Conservation (phyloP, 495 filamentous ascomycete species). For the Paragyromitra xinjiangensis region DNA sequence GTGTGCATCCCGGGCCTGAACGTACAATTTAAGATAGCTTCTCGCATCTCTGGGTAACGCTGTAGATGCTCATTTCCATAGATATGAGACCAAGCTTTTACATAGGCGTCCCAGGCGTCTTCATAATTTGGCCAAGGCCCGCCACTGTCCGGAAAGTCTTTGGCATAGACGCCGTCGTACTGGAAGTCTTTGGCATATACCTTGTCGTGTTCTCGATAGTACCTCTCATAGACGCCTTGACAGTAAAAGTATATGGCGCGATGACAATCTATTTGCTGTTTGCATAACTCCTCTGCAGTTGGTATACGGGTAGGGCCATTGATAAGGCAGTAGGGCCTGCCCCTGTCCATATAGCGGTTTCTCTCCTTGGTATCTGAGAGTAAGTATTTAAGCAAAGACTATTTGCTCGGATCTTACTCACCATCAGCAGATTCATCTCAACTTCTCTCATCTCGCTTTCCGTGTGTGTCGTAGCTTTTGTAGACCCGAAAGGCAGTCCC, state of each 20-base stretch:
- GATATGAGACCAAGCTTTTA: slow-evolving; percentile 17
- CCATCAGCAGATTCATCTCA: background rate
- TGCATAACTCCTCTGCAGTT: background rate
- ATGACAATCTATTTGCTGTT: slow-evolving; percentile 17
- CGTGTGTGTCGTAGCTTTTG: background rate
- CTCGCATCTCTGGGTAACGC: background rate
- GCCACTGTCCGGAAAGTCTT: background rate
- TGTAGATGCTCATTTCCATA: background rate
- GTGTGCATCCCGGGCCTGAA: slow-evolving; percentile 14
- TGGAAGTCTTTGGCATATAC: slow-evolving; percentile 23
- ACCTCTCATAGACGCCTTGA: slow-evolving; percentile 22
- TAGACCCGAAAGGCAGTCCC: slow-evolving; percentile 22
- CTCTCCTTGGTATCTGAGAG: background rate
- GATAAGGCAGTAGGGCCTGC: background rate
- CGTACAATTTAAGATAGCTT: background rate
- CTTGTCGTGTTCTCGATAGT: slow-evolving; percentile 11
- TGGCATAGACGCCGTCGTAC: slow-evolving; percentile 13
- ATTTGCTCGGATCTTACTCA: background rate
- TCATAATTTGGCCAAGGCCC: slow-evolving; percentile 20
- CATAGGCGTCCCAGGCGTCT: slow-evolving; percentile 27
- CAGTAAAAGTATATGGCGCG: slow-evolving; percentile 26
- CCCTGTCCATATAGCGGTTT: background rate
- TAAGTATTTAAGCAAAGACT: background rate
- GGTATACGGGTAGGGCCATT: background rate
- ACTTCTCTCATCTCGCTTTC: background rate